A percentile compares a stretch with the other conserved stretches of the same genome.
These are phyloP conservation scores for Heterobasidion parviporum DNA, from an alignment of 1,284 basidiomycete species.

Conservation along the genomic window DNA sequence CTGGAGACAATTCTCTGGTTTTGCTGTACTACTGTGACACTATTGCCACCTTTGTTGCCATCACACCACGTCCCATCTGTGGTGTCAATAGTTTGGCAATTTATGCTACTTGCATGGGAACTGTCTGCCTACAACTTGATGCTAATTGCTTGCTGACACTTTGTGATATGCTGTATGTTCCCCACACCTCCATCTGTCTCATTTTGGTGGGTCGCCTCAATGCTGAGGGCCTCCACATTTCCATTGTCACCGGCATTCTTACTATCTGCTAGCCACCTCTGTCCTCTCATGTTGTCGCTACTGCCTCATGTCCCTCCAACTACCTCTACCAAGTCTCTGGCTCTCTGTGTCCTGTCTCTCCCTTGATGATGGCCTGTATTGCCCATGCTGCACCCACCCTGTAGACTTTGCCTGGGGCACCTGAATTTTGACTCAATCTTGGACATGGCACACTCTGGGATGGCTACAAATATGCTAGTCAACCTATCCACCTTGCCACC, in stretches of 20 bases:
- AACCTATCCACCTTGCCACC: slow-evolving; percentile 14
- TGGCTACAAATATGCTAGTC: slow-evolving; percentile 24
- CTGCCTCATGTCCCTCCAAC: neutral
- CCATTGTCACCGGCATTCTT: neutral
- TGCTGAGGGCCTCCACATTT: neutral
- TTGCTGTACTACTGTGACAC: neutral
- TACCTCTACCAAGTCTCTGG: neutral
- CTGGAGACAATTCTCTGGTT: neutral
- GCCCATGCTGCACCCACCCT: slow-evolving; percentile 15
- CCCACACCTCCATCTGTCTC: neutral
- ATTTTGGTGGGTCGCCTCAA: neutral
- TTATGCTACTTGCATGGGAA: neutral
- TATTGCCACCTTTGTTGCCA: neutral
- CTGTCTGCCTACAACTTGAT: neutral
- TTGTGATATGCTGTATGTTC: neutral
- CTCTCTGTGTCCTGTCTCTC: neutral
- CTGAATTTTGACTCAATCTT: slow-evolving; percentile 17
- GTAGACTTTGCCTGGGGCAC: slow-evolving; percentile 25
- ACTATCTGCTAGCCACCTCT: neutral
- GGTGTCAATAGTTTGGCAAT: neutral
- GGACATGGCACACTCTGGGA: slow-evolving; percentile 17
- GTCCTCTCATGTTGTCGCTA: neutral
- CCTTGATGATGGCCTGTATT: neutral
- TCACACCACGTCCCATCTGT: neutral
- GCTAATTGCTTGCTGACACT: neutral